Evolutionary conservation across 176 grass and related monocot genomes (phyloP).

Genomic region (Secale cereale): DNA sequence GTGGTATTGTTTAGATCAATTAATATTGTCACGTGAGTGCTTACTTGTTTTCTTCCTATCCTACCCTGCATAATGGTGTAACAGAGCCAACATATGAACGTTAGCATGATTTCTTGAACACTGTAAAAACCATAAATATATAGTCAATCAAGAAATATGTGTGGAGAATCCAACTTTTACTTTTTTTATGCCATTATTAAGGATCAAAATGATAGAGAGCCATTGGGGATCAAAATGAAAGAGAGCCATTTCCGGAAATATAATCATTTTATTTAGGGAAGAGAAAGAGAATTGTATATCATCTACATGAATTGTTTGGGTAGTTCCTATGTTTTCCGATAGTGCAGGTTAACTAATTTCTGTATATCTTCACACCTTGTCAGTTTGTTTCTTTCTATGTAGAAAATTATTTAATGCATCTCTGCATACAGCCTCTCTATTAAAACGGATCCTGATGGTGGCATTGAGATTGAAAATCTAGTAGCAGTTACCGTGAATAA

Average conservation of each 20-base stretch:
- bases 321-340: constrained; percentile 14
- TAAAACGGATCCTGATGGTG: constrained; percentile 70
- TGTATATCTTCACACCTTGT: not conserved
- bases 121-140: not conserved
- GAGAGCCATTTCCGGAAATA: not conserved
- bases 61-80: not conserved
- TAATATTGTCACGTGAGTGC: not conserved
- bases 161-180: not conserved
- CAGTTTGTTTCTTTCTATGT: not conserved
- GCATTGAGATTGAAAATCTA: constrained; percentile 84
- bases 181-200: not conserved
- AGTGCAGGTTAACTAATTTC: not conserved
- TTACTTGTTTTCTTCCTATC: not conserved
- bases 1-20: not conserved
- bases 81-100: constrained; percentile 4
- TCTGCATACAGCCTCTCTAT: constrained; percentile 61
- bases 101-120: not conserved
- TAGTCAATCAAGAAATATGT: not conserved
- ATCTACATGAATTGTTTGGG: constrained; percentile 15
- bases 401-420: constrained; percentile 13
- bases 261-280: not conserved
- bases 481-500: constrained; percentile 66
- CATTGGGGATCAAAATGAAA: not conserved
- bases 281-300: constrained; percentile 1
- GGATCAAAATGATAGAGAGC: constrained; percentile 1